Base-by-base conservation (phyloP, 768 basidiomycete genomes). In the Phylloporus arenicola region DNA sequence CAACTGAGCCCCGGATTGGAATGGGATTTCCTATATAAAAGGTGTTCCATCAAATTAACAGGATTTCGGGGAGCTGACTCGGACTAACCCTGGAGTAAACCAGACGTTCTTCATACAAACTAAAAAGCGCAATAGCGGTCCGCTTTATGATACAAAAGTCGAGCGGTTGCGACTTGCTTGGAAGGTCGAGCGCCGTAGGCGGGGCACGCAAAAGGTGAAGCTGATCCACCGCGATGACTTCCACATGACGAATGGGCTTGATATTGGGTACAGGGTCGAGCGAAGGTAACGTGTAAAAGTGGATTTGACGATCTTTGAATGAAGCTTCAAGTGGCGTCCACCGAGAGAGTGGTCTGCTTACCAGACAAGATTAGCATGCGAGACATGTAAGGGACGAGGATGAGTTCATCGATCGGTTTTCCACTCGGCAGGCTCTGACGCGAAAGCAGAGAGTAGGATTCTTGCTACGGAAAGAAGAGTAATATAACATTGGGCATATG, bases 151-250 rank as follows among this genome's bases (percentile, higher is more conserved):
- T 77, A 58, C 80, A 88, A 54, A 92, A 78, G 10, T 87, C 83
- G 10, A 88, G 74, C 0, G 82, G 72, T 8, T 83, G 81, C 4
- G 72, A 55, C 39, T 68, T 67, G 6, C 65, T 60, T 10, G 68
- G 55, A 13, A 67, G 57, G 29, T 68, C 76, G 54, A 73, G 74
- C 20, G 62, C 67, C 27, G 70, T 59, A 2, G 76, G 75, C 1
- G 73, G 60, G 0, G 77, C 76, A 9, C 84, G 74, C 37, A 69
- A 71, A 20, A 88, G 69, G 56, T 88, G 83, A 43, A 76, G 74
- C 48, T 93, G 83, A 61, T 98, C 94, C 0, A 96, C 82, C 0
- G 92, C 83, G 55, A 95, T 82, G 0, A 86, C 74, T 17, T 87
- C 70, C 4, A 90, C 86, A 51, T 93, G 84, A 40, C 92, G 79